Evolutionary conservation across 345 rosid genomes (phyloP).

Genomic region (Litchi chinensis): DNA sequence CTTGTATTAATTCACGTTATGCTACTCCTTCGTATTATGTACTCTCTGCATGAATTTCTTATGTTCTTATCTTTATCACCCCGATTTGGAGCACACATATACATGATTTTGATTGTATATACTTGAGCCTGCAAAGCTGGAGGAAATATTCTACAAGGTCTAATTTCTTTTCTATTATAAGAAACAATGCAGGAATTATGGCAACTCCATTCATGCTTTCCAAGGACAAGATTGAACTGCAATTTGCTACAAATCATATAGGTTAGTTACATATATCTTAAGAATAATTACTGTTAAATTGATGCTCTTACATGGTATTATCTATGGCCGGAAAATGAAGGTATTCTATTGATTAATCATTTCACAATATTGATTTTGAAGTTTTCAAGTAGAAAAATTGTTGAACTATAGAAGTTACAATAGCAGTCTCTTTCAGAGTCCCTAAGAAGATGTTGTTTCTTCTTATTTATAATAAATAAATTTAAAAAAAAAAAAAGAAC

Average conservation of each 20-base stretch:
- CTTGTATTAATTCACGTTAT: not conserved
- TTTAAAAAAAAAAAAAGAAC: no score
- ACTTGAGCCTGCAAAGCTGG: not conserved
- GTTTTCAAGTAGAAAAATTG: not conserved
- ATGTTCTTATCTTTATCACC: not conserved
- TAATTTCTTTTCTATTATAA: conserved; percentile 7
- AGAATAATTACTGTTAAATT: not conserved
- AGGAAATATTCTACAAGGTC: not conserved
- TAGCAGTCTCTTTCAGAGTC: not conserved
- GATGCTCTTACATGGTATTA: not conserved
- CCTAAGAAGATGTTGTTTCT: not conserved
- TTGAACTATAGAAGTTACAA: not conserved
- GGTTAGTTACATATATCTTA: conserved; percentile 15
- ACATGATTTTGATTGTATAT: not conserved
- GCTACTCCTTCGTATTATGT: not conserved
- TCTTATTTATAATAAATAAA: no score
- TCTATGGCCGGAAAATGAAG: not conserved
- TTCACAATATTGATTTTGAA: not conserved
- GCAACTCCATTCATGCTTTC: conserved; percentile 38
- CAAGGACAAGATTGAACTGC: conserved; percentile 38
- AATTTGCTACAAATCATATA: conserved; percentile 41
- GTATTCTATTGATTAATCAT: conserved; percentile 2
- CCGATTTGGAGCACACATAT: not conserved
- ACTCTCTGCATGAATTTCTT: not conserved
- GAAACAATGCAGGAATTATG: conserved; percentile 43